Evolutionary conservation across 2,329 filamentous ascomycete species (phyloP).

Genomic region (Niveomyces coronatus): DNA sequence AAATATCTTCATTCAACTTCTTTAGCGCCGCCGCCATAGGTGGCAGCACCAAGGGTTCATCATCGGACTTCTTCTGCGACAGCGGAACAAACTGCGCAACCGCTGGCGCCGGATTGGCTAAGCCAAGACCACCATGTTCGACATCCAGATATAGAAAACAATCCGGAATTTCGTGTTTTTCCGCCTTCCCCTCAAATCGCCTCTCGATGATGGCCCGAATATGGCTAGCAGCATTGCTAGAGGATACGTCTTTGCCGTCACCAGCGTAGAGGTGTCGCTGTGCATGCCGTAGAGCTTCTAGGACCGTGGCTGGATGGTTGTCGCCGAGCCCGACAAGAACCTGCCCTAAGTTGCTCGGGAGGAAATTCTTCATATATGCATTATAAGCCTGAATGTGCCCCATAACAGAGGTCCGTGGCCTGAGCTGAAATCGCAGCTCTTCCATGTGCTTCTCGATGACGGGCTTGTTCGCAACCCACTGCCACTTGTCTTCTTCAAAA

Average conservation of each 20-base stretch:
- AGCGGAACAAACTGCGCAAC: conserved; percentile 8
- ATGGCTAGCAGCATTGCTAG: conserved; percentile 38
- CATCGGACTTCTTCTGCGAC: background rate
- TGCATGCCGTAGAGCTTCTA: conserved; percentile 7
- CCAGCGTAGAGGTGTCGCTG: conserved; percentile 4
- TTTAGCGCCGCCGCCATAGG: conserved; percentile 1
- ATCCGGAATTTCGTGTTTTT: conserved; percentile 25
- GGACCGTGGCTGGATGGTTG: conserved; percentile 3
- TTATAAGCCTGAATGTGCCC: conserved; percentile 52
- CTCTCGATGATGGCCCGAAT: conserved; percentile 34
- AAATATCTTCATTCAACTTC: background rate
- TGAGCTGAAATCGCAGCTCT: conserved; percentile 45
- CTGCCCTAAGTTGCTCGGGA: conserved; percentile 46
- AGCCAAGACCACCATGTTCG: conserved; percentile 28
- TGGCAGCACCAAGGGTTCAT: background rate
- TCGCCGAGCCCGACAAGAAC: conserved; percentile 28
- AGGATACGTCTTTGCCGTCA: conserved; percentile 14
- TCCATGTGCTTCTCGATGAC: conserved; percentile 42
- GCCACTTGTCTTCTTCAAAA: conserved; percentile 27
- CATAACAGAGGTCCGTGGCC: conserved; percentile 42
- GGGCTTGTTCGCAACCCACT: conserved; percentile 6
- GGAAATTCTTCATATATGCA: conserved; percentile 45
- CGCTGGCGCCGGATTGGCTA: conserved; percentile 23
- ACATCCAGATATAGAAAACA: conserved; percentile 31
- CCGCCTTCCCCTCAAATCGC: conserved; percentile 32